Percentiles rank a stretch among this genome's conserved stretches.
Conservation (phyloP, 2,329 filamentous ascomycete species). For the Talaromyces piceae region DNA sequence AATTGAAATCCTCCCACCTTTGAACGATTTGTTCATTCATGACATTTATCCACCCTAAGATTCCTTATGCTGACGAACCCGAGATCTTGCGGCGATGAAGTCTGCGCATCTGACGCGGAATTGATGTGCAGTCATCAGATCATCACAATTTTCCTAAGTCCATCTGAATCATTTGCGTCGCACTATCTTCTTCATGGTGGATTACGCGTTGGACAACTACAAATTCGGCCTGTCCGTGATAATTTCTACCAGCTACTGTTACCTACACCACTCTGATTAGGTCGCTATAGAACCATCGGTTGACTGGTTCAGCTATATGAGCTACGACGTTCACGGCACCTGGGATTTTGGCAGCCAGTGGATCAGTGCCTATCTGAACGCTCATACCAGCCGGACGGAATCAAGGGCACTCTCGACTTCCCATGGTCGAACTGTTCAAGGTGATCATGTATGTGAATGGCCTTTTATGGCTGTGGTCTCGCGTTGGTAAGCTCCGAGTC, state of each 20-base stretch:
- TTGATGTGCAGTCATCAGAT: no score
- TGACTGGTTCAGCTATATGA: constrained; percentile 10
- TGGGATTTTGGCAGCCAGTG: constrained; percentile 6
- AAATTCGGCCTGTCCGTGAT: constrained; percentile 5
- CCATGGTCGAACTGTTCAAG: constrained; percentile 19
- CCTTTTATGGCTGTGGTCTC: constrained; percentile 21
- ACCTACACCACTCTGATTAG: constrained; percentile 20
- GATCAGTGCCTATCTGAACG: constrained; percentile 14
- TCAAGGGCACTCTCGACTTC: constrained; percentile 19
- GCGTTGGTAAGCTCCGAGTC: constrained; percentile 15
- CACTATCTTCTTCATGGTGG: no score
- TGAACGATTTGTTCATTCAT: no score
- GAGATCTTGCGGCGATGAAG: no score
- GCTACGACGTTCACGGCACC: constrained; percentile 20
- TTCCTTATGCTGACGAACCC: no score
- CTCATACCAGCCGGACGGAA: constrained; percentile 27
- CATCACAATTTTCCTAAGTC: no score
- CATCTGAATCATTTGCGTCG: no score
- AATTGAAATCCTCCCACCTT: no score
- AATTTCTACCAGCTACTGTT: constrained; percentile 11
- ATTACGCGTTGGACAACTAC: constrained; percentile 3
- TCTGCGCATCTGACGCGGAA: no score
- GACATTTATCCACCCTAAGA: no score
- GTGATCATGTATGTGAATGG: constrained; percentile 24
- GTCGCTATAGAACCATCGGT: not conserved